These are phyloP conservation scores for Bacidia gigantensis DNA, from an alignment of 495 filamentous ascomycete species.

Conservation along the genomic window DNA sequence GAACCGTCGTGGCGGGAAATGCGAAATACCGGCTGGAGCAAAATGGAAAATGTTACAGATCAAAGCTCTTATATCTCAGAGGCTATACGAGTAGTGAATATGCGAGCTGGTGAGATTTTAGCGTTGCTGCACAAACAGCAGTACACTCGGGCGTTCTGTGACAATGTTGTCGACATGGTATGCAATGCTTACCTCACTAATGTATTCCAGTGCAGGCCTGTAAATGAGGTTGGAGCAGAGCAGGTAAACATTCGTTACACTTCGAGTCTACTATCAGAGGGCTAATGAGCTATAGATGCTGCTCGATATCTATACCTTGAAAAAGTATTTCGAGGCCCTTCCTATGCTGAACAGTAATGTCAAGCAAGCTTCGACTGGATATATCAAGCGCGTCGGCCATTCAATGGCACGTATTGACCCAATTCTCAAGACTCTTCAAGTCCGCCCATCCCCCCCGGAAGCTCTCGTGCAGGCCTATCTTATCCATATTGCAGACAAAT, in stretches of 20 bases:
- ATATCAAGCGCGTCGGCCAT: constrained; percentile 76
- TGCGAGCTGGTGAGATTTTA: constrained; percentile 56
- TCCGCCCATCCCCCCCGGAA: constrained; percentile 79
- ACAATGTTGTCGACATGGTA: constrained; percentile 79
- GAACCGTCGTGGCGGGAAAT: constrained; percentile 92
- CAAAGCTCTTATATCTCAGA: constrained; percentile 86
- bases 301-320: constrained; percentile 82
- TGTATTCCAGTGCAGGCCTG: constrained; percentile 75
- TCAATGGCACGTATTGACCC: constrained; percentile 79
- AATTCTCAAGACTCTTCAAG: constrained; percentile 91
- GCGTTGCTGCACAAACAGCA: constrained; percentile 76
- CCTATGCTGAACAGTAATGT: constrained; percentile 37
- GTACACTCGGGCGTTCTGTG: constrained; percentile 87
- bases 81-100: constrained; percentile 57
- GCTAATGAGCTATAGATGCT: constrained; percentile 49
- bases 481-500: constrained; percentile 80
- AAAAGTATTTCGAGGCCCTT: constrained; percentile 62
- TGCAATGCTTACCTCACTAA: constrained; percentile 66
- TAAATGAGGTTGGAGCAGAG: constrained; percentile 91
- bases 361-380: constrained; percentile 39
- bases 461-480: constrained; percentile 94
- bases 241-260: constrained; percentile 53
- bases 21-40: constrained; percentile 91
- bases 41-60: constrained; percentile 87
- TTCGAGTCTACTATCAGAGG: neutral